phyloP scores from a whole-genome alignment of 441 rosid genomes.

The Lepidium campestre region DNA sequence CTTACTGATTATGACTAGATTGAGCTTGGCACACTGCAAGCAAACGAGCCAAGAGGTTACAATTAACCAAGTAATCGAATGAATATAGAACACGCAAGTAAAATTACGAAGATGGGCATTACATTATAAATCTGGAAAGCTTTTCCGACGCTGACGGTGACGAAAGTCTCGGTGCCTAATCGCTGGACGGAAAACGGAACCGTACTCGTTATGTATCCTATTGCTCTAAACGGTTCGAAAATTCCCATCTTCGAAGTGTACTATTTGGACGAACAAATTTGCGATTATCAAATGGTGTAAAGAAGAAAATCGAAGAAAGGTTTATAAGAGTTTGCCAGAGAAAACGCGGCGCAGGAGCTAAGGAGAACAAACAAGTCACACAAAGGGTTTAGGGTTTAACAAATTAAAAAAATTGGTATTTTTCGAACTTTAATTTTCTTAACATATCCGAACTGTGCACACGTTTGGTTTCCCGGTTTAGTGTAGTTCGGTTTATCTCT shows the following conservation, averaged over 20 bases:
- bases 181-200: constrained; percentile 90
- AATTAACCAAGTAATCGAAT: background rate
- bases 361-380: background rate
- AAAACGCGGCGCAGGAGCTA: background rate
- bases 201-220: constrained; percentile 78
- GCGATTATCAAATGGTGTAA: background rate
- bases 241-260: constrained; percentile 59
- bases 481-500: background rate
- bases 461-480: background rate
- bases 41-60: background rate
- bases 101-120: background rate
- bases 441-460: background rate
- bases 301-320: background rate
- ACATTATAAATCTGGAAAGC: constrained; percentile 90
- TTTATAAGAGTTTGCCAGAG: background rate
- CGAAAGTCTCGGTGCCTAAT: constrained; percentile 83
- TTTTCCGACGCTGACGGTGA: constrained; percentile 90
- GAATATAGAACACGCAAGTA: background rate
- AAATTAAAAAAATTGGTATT: background rate
- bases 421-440: background rate
- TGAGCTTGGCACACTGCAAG: constrained; percentile 85
- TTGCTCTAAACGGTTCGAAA: constrained; percentile 84
- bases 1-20: constrained; percentile 62
- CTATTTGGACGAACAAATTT: background rate
- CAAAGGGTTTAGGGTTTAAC: constrained; percentile 20